phyloP scores from a whole-genome alignment of 768 basidiomycete species.

The Amanita pallidorosea region DNA sequence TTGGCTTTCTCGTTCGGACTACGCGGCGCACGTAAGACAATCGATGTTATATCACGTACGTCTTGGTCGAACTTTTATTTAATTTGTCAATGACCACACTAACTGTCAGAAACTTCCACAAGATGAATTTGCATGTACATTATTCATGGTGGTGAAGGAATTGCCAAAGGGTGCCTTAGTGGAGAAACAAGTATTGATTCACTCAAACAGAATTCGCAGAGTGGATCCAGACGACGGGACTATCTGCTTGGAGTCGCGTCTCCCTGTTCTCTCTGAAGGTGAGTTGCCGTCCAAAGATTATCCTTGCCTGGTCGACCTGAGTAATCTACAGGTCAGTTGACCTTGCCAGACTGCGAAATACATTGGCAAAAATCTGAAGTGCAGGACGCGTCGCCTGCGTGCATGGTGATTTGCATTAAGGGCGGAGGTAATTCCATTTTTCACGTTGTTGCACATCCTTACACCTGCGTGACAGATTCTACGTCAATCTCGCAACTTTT shows the following conservation, averaged over 20 bases:
- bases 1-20: constrained; percentile 45
- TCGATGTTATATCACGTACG: constrained; percentile 16
- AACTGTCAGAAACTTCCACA: constrained; percentile 7
- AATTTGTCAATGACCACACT: background rate
- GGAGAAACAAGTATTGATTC: constrained; percentile 68
- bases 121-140: constrained; percentile 22
- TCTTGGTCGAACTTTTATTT: background rate
- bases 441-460: background rate
- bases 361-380: constrained; percentile 42
- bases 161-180: constrained; percentile 64
- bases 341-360: constrained; percentile 7
- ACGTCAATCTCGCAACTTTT: background rate
- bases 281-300: background rate
- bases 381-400: constrained; percentile 26
- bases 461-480: background rate
- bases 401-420: constrained; percentile 33
- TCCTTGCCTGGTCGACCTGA: background rate
- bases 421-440: constrained; percentile 16
- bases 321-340: background rate
- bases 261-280: background rate
- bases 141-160: constrained; percentile 52
- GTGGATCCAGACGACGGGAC: constrained; percentile 36
- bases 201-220: constrained; percentile 49
- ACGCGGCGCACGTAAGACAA: constrained; percentile 29
- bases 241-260: background rate